Evolutionary conservation across 257 asterid genomes (phyloP), one percentile per base, ranked within the genome.

Genomic region (Ocimum tenuiflorum): DNA sequence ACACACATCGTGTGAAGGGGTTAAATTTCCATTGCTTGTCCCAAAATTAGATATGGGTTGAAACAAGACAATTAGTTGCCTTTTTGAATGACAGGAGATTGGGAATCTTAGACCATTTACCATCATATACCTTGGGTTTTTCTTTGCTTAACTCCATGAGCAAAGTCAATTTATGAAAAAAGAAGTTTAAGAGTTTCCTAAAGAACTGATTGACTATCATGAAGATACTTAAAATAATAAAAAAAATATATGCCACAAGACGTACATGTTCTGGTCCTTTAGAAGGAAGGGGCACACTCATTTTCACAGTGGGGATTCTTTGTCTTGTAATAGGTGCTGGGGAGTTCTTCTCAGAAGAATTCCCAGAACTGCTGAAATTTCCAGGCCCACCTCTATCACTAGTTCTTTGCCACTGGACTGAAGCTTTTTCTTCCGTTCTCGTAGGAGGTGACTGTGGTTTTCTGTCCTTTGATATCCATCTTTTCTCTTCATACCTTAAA

Each of bases 401-500:
- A 60, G 88, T 82, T 70, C 83, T 78, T 73, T 77, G 96, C 91
- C 78, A 63, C 81, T 80, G 95, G 46, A 68, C 76, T 23, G 95
- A 74, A 54, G 79, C 65, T 65, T 71, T 82, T 70, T 84, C 96
- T 78, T 88, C 97, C 24, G 70, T 79, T 65, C 81, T 76, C 77
- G 78, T 55, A 52, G 72, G 52, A 36, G 96, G 88, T 23, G 91
- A 80, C 63, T 57, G 78, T 70, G 87, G 79, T 58, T 81, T 83
- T 62, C 89, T 88, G 73, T 90, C 95, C 86, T 76, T 94, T 33
- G 91, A 57, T 42, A 77, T 75, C 99, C 99, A 94, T 79, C 99
- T 88, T 78, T 94, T 90, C 58, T 90, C 99, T 14, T 94, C 97
- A 71, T 94, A 94, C 81, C 99, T 94, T 74, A 59, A n/a, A 46